A percentile compares a stretch with the other conserved stretches of the same genome.
Conservation (phyloP, 2,329 filamentous ascomycete species). For the Ascosphaera aggregata region DNA sequence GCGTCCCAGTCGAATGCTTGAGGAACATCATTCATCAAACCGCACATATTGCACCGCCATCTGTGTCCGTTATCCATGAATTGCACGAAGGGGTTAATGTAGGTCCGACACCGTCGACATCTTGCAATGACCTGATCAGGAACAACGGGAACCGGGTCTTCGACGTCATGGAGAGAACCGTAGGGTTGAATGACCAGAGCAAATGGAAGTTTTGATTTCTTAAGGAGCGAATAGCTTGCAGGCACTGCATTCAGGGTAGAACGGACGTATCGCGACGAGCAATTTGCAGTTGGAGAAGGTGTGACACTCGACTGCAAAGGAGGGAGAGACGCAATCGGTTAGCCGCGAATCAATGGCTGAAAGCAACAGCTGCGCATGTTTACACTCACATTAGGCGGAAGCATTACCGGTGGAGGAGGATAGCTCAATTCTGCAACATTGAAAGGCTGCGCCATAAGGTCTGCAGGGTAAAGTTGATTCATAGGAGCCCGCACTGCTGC, state of each 20-base stretch:
- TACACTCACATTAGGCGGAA: slow-evolving; percentile 67
- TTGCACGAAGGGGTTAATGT: slow-evolving; percentile 93
- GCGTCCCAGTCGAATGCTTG: slow-evolving; percentile 98
- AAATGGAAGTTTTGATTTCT: slow-evolving; percentile 91
- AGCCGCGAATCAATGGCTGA: background rate
- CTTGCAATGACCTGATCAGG: slow-evolving; percentile 95
- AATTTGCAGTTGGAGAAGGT: slow-evolving; percentile 75
- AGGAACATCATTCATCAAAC: slow-evolving; percentile 94
- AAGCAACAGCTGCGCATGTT: background rate
- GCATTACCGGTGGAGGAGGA: slow-evolving; percentile 70
- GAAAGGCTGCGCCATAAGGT: slow-evolving; percentile 80
- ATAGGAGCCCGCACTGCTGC: slow-evolving; percentile 27
- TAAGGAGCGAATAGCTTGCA: slow-evolving; percentile 74
- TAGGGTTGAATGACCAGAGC: slow-evolving; percentile 94
- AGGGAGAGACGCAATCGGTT: slow-evolving; percentile 16
- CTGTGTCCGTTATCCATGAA: slow-evolving; percentile 94
- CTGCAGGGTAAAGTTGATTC: slow-evolving; percentile 81
- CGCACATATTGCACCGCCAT: slow-evolving; percentile 99
- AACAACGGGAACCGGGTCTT: slow-evolving; percentile 76
- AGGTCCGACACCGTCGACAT: slow-evolving; percentile 84
- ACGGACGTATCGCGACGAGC: slow-evolving; percentile 77
- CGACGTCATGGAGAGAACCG: slow-evolving; percentile 71
- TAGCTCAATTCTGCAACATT: slow-evolving; percentile 82
- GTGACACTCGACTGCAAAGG: slow-evolving; percentile 55
- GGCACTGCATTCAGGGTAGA: slow-evolving; percentile 89